Percentiles rank a stretch among this genome's conserved stretches.
phyloP scores from a whole-genome alignment of 2,329 filamentous ascomycete genomes.

The Botryotinia narcissicola region DNA sequence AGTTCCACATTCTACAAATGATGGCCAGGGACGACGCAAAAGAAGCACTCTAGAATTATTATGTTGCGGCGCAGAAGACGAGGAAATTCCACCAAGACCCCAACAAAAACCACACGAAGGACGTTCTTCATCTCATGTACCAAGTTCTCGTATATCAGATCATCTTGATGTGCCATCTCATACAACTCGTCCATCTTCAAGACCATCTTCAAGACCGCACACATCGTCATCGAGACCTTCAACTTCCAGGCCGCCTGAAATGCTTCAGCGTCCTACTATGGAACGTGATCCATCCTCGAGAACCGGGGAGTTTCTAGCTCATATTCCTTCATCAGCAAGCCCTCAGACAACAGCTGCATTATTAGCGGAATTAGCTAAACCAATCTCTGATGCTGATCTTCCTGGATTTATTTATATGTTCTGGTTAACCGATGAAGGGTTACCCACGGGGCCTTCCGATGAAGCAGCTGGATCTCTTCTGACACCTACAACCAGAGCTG shows the following conservation, averaged over 20 bases:
- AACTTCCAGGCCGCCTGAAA: slow-evolving; percentile 22
- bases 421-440: slow-evolving; percentile 76
- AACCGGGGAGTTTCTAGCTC: slow-evolving; percentile 53
- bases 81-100: slow-evolving; percentile 32
- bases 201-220: slow-evolving; percentile 15
- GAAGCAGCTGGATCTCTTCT: slow-evolving; percentile 61
- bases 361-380: slow-evolving; percentile 74
- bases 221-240: slow-evolving; percentile 20
- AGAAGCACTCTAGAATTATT: slow-evolving; percentile 30
- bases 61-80: slow-evolving; percentile 36
- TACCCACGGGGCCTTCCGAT: slow-evolving; percentile 52
- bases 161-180: slow-evolving; percentile 17
- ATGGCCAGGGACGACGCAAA: slow-evolving; percentile 22
- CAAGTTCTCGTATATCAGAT: slow-evolving; percentile 7
- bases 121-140: slow-evolving; percentile 23
- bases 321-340: slow-evolving; percentile 67
- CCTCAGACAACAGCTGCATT: slow-evolving; percentile 68
- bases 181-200: slow-evolving; percentile 19
- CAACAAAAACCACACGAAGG: slow-evolving; percentile 21
- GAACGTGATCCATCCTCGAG: slow-evolving; percentile 35
- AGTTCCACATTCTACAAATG: background rate
- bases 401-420: slow-evolving; percentile 98
- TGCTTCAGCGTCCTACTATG: slow-evolving; percentile 30
- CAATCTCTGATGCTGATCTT: slow-evolving; percentile 70
- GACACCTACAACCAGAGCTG: slow-evolving; percentile 46